phyloP scores from a whole-genome alignment of 1,284 basidiomycete species.

The Leccinum angustisporum region DNA sequence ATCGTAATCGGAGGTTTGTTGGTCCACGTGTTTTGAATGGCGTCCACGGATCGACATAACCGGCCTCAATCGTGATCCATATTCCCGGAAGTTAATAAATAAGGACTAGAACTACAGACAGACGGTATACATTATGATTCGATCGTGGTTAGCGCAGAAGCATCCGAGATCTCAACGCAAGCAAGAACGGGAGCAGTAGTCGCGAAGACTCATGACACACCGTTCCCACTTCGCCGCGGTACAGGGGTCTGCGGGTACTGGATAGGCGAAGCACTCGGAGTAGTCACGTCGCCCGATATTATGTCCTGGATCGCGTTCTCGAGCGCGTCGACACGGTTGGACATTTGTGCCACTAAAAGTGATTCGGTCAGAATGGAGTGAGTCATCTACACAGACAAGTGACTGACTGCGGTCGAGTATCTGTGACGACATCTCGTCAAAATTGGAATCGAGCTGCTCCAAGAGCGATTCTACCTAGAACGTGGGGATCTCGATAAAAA shows the following conservation, averaged over 20 bases:
- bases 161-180: slow-evolving; percentile 14
- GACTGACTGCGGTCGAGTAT: slow-evolving; percentile 77
- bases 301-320: slow-evolving; percentile 83
- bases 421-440: slow-evolving; percentile 81
- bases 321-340: slow-evolving; percentile 75
- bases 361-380: slow-evolving; percentile 6
- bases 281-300: slow-evolving; percentile 63
- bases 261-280: slow-evolving; percentile 49
- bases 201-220: slow-evolving; percentile 22
- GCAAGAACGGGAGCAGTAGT: slow-evolving; percentile 16
- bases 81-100: background rate
- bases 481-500: background rate
- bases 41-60: background rate
- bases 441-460: slow-evolving; percentile 75
- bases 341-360: slow-evolving; percentile 76
- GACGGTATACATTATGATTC: slow-evolving; percentile 16
- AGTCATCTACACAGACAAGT: background rate
- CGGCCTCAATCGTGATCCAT: background rate
- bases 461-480: slow-evolving; percentile 73
- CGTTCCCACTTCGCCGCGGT: slow-evolving; percentile 43
- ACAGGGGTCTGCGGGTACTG: slow-evolving; percentile 30
- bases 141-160: slow-evolving; percentile 21
- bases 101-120: slow-evolving; percentile 16
- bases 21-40: background rate
- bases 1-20: slow-evolving; percentile 14